Conservation (phyloP, 2,329 filamentous ascomycete genomes). For the Colletotrichum noveboracense region DNA sequence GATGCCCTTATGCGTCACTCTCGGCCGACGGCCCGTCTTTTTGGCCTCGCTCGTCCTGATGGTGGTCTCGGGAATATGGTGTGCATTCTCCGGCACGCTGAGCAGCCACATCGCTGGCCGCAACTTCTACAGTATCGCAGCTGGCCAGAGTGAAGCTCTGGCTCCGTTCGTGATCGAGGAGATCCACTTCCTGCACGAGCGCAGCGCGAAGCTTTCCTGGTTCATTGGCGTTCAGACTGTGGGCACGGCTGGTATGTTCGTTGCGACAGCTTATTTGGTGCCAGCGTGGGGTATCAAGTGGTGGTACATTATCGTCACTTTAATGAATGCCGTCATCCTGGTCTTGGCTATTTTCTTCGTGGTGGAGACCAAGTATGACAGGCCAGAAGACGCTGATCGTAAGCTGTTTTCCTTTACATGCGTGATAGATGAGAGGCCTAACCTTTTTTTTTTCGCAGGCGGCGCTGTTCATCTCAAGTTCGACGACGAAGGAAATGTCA, state of each 20-base stretch:
- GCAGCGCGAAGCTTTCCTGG: conserved; percentile 19
- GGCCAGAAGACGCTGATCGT: conserved; percentile 7
- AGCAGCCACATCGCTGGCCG: conserved; percentile 27
- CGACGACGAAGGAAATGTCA: not conserved
- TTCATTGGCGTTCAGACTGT: conserved; percentile 23
- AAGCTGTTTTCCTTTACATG: not conserved
- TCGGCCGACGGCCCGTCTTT: conserved; percentile 36
- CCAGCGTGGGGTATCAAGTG: conserved; percentile 19
- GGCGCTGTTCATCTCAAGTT: not conserved
- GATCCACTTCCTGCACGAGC: conserved; percentile 27
- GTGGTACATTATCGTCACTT: conserved; percentile 27
- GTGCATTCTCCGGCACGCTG: not conserved
- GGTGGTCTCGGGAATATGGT: conserved; percentile 26
- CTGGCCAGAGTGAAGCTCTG: conserved; percentile 35
- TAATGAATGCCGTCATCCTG: conserved; percentile 20
- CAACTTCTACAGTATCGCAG: conserved; percentile 33
- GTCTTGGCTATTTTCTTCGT: conserved; percentile 21
- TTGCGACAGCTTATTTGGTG: conserved; percentile 25
- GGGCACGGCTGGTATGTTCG: conserved; percentile 21
- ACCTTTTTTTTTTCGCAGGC: not conserved
- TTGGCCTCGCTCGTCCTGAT: conserved; percentile 31
- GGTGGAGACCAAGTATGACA: conserved; percentile 23
- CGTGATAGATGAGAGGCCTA: too few species aligned
- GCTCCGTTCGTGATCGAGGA: conserved; percentile 27
- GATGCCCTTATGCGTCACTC: conserved; percentile 34